Base-by-base conservation (phyloP, 371 early-diverging fungal species). In the Blyttiomyces sp. region DNA sequence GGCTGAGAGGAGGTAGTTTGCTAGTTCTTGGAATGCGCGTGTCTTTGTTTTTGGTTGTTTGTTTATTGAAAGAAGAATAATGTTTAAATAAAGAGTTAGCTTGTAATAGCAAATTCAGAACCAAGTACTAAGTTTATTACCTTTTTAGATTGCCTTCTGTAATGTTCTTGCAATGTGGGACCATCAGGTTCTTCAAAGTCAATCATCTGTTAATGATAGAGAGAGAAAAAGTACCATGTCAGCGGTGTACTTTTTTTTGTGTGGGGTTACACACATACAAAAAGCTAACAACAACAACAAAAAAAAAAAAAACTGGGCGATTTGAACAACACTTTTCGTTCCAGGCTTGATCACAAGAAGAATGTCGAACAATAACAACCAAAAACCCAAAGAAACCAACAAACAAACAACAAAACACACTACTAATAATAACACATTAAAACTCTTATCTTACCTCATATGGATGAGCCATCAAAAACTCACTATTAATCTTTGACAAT, bases 101-200 rank as follows among this genome's bases (percentile, higher is more conserved):
- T 32, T 21, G 9, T 11, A 46, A 17, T 46, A 11, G 34, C 21
- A n/a, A 54, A 16, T 11, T 53, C 45, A n/a, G 23, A 21, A 23
- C 64, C 33, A n/a, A 64, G n/a, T 21, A 13, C 32, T 4, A 46
- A 34, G 43, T n/a, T 11, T 21, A n/a, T 30, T 19, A 51, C 45
- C n/a, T n/a, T n/a, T n/a, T n/a, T n/a, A n/a, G n/a, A n/a, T 35
- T 71, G 64, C 6, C 45, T 30, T 21, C 26, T 19, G 54, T 67
- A 67, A 63, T 71, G 71, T n/a, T 42, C 16, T 3, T 68, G 60
- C 9, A 67, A 50, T 17, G 57, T 54, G 5, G 27, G 32, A 34
- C 57, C 51, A 39, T 71, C 71, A n/a, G 68, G 67, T 34, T 67
- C 68, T 51, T 71, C 71, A 46, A 71, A 71, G 35, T 68, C 71